phyloP scores from a whole-genome alignment of 441 rosid species.

The Euphorbia celastroides region DNA sequence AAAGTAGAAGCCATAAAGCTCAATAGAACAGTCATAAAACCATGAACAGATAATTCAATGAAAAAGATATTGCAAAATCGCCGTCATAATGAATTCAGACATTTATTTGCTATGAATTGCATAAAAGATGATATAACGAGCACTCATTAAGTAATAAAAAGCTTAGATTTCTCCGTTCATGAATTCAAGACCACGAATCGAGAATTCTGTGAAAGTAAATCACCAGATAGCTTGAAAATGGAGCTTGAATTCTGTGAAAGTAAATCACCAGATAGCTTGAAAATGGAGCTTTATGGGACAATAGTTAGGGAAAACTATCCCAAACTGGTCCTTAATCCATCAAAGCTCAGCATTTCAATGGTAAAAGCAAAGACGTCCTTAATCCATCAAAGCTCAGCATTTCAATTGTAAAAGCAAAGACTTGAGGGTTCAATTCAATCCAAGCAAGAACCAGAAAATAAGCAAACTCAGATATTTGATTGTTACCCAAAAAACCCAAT shows the following conservation, averaged over 20 bases:
- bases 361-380: too few species aligned
- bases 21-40: not conserved
- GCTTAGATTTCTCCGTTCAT: not conserved
- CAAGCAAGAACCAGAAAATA: not conserved
- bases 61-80: slow-evolving; percentile 4
- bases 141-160: not conserved
- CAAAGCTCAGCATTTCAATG: too few species aligned
- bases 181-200: too few species aligned
- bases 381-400: slow-evolving; percentile 5
- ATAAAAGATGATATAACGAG: slow-evolving; percentile 2
- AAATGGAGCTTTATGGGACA: too few species aligned
- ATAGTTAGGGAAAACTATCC: too few species aligned
- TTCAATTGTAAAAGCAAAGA: not conserved
- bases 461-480: not conserved
- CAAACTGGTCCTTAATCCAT: too few species aligned
- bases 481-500: not conserved
- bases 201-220: slow-evolving; percentile 2
- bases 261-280: not conserved
- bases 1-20: slow-evolving; percentile 6
- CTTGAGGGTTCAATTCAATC: slow-evolving; percentile 3
- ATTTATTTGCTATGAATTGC: slow-evolving; percentile 4
- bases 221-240: too few species aligned
- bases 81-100: slow-evolving; percentile 4
- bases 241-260: slow-evolving; percentile 8
- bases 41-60: not conserved